Evolutionary conservation across 1,139 yeast genomes (phyloP).

Genomic region (Debaryomyces robertsiae): DNA sequence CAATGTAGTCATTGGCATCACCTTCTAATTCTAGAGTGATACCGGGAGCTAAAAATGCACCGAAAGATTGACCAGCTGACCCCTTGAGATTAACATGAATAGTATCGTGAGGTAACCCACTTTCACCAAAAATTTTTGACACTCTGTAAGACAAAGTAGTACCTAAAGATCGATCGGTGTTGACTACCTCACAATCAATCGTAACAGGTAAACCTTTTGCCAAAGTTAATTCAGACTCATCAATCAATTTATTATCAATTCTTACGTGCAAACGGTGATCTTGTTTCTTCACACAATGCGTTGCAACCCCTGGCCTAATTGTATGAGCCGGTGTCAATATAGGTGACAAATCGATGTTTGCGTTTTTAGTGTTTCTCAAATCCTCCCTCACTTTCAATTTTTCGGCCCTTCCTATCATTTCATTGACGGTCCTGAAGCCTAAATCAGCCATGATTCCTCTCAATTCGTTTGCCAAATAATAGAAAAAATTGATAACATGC

Average conservation of each 20-base stretch:
- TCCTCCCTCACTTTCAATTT: constrained; percentile 84
- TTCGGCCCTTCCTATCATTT: constrained; percentile 98
- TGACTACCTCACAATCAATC: constrained; percentile 88
- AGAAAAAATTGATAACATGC: constrained; percentile 96
- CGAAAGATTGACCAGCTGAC: constrained; percentile 97
- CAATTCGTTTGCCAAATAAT: constrained; percentile 89
- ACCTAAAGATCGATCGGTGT: constrained; percentile 96
- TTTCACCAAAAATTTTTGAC: constrained; percentile 89
- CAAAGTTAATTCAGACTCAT: constrained; percentile 90
- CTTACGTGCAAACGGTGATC: constrained; percentile 93
- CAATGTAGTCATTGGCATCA: constrained; percentile 97
- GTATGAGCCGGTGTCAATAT: constrained; percentile 96
- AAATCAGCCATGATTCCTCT: constrained; percentile 91
- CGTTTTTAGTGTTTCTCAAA: constrained; percentile 83
- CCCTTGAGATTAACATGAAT: constrained; percentile 90
- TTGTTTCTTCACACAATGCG: constrained; percentile 89
- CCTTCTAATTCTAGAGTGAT: constrained; percentile 94
- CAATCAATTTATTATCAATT: constrained; percentile 91
- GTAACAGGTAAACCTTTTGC: constrained; percentile 95
- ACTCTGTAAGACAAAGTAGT: constrained; percentile 92
- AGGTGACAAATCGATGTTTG: constrained; percentile 88
- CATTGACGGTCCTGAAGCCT: constrained; percentile 94
- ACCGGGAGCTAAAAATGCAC: constrained; percentile 97
- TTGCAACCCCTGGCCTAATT: constrained; percentile 97
- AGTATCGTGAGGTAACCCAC: constrained; percentile 93